A percentile compares a stretch with the other conserved stretches of the same genome.
Conservation (phyloP, 768 basidiomycete genomes). For the Tylopilus felleus region DNA sequence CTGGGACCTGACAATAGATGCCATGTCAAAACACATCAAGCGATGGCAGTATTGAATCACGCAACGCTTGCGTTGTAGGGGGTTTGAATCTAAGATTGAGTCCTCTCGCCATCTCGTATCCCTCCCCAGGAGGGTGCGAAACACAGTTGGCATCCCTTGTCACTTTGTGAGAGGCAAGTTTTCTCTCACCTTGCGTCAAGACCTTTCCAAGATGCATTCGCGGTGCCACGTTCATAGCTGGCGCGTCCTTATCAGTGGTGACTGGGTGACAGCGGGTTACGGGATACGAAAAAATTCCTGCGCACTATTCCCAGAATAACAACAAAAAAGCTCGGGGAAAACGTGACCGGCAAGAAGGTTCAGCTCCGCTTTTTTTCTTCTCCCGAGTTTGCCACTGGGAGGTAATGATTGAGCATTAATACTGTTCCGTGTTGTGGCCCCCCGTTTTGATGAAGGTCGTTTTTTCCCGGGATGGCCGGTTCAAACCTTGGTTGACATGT, state of each 20-base stretch:
- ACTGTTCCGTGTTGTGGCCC: conserved; percentile 8
- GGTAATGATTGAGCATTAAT: background rate
- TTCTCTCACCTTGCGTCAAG: conserved; percentile 8
- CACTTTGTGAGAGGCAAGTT: background rate
- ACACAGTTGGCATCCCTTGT: background rate
- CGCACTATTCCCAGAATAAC: conserved; percentile 25
- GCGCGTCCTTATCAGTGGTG: conserved; percentile 18
- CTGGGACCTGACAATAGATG: conserved; percentile 4
- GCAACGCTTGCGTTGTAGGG: background rate
- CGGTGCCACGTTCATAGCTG: conserved; percentile 21
- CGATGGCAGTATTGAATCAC: background rate
- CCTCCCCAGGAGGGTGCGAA: background rate
- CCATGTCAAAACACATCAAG: conserved; percentile 8
- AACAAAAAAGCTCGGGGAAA: conserved; percentile 7
- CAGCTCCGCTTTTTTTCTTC: conserved; percentile 5
- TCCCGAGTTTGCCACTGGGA: conserved; percentile 4
- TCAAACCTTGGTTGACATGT: conserved; percentile 28
- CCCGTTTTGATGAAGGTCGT: conserved; percentile 9
- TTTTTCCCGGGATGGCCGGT: conserved; percentile 1
- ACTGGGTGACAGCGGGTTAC: conserved; percentile 23
- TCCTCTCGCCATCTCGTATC: background rate
- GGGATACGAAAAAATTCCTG: conserved; percentile 21
- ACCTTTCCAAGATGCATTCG: background rate
- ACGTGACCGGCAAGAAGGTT: conserved; percentile 22
- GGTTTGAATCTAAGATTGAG: background rate